phyloP scores from a whole-genome alignment of 768 basidiomycete species.

The Boletellus ananas region DNA sequence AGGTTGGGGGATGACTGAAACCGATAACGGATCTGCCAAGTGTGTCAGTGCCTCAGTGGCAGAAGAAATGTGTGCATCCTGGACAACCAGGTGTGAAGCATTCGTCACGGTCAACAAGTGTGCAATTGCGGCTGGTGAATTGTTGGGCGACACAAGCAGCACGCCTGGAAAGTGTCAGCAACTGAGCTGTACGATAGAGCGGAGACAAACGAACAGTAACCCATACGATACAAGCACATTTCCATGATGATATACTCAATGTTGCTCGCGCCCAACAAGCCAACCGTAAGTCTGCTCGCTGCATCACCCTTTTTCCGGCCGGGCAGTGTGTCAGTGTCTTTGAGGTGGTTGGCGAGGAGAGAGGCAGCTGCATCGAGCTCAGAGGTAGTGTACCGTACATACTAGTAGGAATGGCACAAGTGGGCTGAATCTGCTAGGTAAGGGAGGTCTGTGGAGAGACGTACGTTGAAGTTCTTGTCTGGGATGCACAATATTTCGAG shows the following conservation, averaged over 20 bases:
- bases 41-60: conserved; percentile 15
- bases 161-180: conserved; percentile 11
- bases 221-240: conserved; percentile 28
- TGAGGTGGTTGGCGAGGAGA: conserved; percentile 22
- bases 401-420: conserved; percentile 8
- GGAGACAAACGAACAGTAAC: conserved; percentile 23
- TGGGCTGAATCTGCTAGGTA: background rate
- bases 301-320: conserved; percentile 24
- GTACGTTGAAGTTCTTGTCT: conserved; percentile 23
- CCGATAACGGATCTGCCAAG: conserved; percentile 19
- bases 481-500: no score
- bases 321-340: background rate
- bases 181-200: conserved; percentile 7
- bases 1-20: conserved; percentile 24
- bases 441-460: background rate
- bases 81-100: conserved; percentile 21
- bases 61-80: conserved; percentile 11
- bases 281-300: conserved; percentile 24
- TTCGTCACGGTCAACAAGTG: conserved; percentile 36
- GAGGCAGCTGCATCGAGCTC: conserved; percentile 27
- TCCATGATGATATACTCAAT: conserved; percentile 26
- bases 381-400: conserved; percentile 21
- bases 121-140: conserved; percentile 44
- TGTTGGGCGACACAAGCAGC: conserved; percentile 41
- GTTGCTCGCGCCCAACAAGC: conserved; percentile 23